Evolutionary conservation across 2,329 filamentous ascomycete species (phyloP).

Genomic region (Elsinoe arachidis): DNA sequence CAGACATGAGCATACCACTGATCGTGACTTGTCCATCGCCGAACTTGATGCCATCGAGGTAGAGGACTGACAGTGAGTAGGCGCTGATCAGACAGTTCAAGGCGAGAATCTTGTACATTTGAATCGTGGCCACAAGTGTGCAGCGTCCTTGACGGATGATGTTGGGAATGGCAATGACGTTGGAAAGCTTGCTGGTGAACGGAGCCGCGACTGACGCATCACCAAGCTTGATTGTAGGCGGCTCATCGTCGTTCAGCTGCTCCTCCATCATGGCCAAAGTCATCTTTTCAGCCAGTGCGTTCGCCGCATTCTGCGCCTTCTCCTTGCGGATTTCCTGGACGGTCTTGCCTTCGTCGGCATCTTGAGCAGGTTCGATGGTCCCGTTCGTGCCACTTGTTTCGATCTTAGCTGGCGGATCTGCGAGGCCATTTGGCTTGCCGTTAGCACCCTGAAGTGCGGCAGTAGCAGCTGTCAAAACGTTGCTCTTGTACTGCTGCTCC

Average conservation of each 20-base stretch:
- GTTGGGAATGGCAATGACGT: constrained; percentile 94
- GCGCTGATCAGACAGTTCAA: constrained; percentile 96
- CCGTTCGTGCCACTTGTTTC: constrained; percentile 10
- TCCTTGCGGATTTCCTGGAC: constrained; percentile 45
- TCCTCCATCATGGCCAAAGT: constrained; percentile 81
- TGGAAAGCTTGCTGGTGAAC: constrained; percentile 94
- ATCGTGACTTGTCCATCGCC: constrained; percentile 97
- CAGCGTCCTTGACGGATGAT: constrained; percentile 97
- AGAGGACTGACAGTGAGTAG: constrained; percentile 92
- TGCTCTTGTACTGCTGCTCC: constrained; percentile 64
- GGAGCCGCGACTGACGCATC: constrained; percentile 95
- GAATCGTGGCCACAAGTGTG: constrained; percentile 94
- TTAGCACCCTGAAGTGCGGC: constrained; percentile 28
- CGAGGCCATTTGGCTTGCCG: constrained; percentile 13
- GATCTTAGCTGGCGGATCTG: constrained; percentile 8
- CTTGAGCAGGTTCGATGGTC: constrained; percentile 47
- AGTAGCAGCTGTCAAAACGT: constrained; percentile 38
- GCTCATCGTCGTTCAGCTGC: constrained; percentile 80
- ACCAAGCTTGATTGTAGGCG: constrained; percentile 90
- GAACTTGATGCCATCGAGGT: constrained; percentile 98
- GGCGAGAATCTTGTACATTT: constrained; percentile 99
- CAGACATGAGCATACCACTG: constrained; percentile 98
- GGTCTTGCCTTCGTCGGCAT: constrained; percentile 29
- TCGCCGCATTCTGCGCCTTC: constrained; percentile 60
- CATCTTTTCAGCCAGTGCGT: constrained; percentile 75